Evolutionary conservation across 768 basidiomycete genomes (phyloP).

Genomic region (Termitomyces sp.): DNA sequence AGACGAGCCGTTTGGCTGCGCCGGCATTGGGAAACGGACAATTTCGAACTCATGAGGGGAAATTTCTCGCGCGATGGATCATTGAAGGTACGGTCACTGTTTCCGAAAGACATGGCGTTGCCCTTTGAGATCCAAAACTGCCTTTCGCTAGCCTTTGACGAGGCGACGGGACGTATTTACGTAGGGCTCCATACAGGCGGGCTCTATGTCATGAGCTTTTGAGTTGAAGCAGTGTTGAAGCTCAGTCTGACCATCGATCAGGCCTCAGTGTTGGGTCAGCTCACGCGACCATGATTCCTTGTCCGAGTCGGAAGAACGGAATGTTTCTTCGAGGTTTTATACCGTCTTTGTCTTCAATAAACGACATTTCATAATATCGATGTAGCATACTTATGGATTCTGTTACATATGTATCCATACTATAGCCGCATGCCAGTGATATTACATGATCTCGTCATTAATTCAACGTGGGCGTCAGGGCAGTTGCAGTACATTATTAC

Average conservation of each 20-base stretch:
- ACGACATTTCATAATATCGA: neutral
- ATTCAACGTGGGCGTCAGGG: too few relatives aligned
- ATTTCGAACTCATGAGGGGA: constrained; percentile 49
- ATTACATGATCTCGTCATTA: too few relatives aligned
- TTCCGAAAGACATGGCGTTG: constrained; percentile 44
- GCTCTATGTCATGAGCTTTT: constrained; percentile 45
- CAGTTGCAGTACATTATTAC: too few relatives aligned
- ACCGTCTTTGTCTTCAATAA: neutral
- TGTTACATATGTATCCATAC: neutral
- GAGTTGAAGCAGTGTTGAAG: too few relatives aligned
- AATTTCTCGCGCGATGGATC: constrained; percentile 28
- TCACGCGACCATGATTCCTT: neutral
- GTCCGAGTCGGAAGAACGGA: neutral
- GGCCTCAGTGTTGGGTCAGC: neutral
- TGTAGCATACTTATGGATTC: neutral
- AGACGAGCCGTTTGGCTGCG: constrained; percentile 51
- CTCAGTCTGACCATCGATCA: too few relatives aligned
- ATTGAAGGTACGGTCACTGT: constrained; percentile 31
- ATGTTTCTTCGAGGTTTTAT: neutral
- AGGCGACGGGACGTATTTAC: constrained; percentile 48
- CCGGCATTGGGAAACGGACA: constrained; percentile 45
- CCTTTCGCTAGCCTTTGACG: constrained; percentile 51
- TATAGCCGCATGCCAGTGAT: too few relatives aligned
- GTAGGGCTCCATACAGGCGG: constrained; percentile 51
- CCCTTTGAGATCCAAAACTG: constrained; percentile 48